phyloP scores from a whole-genome alignment of 441 rosid species.

The Manihot esculenta region DNA sequence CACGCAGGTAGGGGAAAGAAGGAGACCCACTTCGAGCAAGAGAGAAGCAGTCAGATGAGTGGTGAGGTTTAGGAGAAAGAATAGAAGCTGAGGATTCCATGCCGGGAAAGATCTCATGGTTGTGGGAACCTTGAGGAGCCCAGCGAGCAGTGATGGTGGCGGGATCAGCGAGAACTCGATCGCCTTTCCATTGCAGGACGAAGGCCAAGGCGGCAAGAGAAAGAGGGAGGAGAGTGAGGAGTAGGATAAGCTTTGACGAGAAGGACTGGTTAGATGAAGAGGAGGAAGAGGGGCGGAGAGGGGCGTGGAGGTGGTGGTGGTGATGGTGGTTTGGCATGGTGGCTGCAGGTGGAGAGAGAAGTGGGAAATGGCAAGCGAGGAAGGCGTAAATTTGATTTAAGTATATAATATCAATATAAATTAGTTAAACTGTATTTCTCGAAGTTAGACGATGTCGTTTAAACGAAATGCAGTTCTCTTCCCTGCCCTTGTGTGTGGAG shows the following conservation, averaged over 20 bases:
- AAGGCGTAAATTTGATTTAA: not conserved
- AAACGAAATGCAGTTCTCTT: not conserved
- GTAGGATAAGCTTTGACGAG: constrained; percentile 64
- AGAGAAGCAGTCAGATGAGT: constrained; percentile 55
- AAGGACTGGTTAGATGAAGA: constrained; percentile 47
- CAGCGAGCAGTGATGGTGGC: constrained; percentile 52
- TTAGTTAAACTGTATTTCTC: too few species aligned
- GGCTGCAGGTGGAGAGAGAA: not conserved
- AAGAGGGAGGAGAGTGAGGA: constrained; percentile 80
- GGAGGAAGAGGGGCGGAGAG: constrained; percentile 38
- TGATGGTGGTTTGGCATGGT: constrained; percentile 52
- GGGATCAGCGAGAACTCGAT: constrained; percentile 67
- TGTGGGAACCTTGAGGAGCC: constrained; percentile 67
- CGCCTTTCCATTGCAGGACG: constrained; percentile 73
- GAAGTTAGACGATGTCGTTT: not conserved
- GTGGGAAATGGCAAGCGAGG: not conserved
- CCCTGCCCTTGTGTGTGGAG: too few species aligned
- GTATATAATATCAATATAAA: too few species aligned
- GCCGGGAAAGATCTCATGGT: constrained; percentile 84
- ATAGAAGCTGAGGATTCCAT: constrained; percentile 67
- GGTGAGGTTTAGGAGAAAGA: constrained; percentile 54
- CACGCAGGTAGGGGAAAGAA: constrained; percentile 79
- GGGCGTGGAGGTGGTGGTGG: constrained; percentile 47
- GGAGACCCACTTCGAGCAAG: constrained; percentile 76
- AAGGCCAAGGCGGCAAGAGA: constrained; percentile 89